Base-by-base conservation (phyloP, 1,284 basidiomycete species). In the Trichosporon faecale region DNA sequence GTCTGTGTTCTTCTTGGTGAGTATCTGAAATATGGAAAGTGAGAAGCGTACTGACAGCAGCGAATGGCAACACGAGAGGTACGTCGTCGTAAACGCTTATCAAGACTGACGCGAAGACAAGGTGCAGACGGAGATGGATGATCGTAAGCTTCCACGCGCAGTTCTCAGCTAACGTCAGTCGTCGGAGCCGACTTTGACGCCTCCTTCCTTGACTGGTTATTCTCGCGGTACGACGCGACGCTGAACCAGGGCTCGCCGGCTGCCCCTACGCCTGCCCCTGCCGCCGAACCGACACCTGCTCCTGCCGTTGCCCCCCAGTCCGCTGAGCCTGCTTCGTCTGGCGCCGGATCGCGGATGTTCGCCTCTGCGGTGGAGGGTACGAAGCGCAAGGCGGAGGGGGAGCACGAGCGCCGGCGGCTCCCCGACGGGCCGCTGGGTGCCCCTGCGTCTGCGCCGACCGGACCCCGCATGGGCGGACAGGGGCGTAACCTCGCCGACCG, bases 151-250 rank as follows among this genome's bases (percentile, higher is more conserved):
- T 14, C 14, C 3, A 18, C 9, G 16, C 8, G 5, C 8, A 2
- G n/a, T 12, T n/a, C 3, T n/a, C 1, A 65, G 40, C 67, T 69
- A 29, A 67, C 69, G n/a, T 35, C 68, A 75, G 70, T 79, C 23
- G 76, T 79, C 44, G 77, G 77, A 64, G 65, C 72, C 46, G 77
- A 79, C 64, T 79, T 79, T 65, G 79, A 80, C 64, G 55, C 75
- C 9, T 71, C 73, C 3, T 82, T 82, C 72, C 73, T 82, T 37
- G 78, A 80, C 55, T 82, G 81, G 81, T 73, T 82, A 12, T 82
- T 81, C 68, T 66, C 5, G 44, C 65, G 52, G 8, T 65, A 70
- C 46, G 70, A 72, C 7, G 70, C 76, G 52, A 52, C 70, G n/a
- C 66, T 35, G 21, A 23, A 23, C 11, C 16, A 11, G 9, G 49